A percentile compares a stretch with the other conserved stretches of the same genome.
These are phyloP conservation scores for Lachancea lanzarotensis DNA, from an alignment of 805 yeast species.

Conservation along the genomic window DNA sequence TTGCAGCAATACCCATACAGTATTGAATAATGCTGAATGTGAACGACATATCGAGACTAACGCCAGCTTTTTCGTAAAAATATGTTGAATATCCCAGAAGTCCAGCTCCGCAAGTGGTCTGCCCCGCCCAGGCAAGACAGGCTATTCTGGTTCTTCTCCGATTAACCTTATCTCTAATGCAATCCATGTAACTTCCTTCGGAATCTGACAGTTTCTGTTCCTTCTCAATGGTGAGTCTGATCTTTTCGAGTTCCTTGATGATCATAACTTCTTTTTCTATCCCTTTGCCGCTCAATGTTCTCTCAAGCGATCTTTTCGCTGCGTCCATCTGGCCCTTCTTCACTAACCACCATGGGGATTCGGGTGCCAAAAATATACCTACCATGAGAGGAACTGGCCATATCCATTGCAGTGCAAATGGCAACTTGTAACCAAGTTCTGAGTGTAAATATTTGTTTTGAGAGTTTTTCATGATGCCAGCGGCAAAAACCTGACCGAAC, in stretches of 20 bases:
- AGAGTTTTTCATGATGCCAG: slow-evolving; percentile 43
- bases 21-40: slow-evolving; percentile 43
- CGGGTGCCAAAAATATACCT: slow-evolving; percentile 44
- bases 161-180: slow-evolving; percentile 40
- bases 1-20: slow-evolving; percentile 39
- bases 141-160: slow-evolving; percentile 48
- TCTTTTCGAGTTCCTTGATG: slow-evolving; percentile 37
- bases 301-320: slow-evolving; percentile 37
- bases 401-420: slow-evolving; percentile 55
- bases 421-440: slow-evolving; percentile 43
- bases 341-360: slow-evolving; percentile 51
- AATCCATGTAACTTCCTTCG: slow-evolving; percentile 29
- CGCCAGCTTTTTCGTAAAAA: slow-evolving; percentile 45
- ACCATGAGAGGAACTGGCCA: slow-evolving; percentile 47
- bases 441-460: slow-evolving; percentile 17
- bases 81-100: slow-evolving; percentile 45
- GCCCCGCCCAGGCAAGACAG: slow-evolving; percentile 39
- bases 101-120: slow-evolving; percentile 40
- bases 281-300: slow-evolving; percentile 29
- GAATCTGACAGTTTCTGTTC: slow-evolving; percentile 16
- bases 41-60: slow-evolving; percentile 38
- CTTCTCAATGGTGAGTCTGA: slow-evolving; percentile 39
- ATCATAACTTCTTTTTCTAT: slow-evolving; percentile 32
- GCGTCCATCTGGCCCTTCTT: slow-evolving; percentile 36
- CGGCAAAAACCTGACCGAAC: slow-evolving; percentile 49